Percentiles rank a stretch among this genome's conserved stretches.
phyloP scores from a whole-genome alignment of 306 rosid species.

The Hippophae rhamnoides region DNA sequence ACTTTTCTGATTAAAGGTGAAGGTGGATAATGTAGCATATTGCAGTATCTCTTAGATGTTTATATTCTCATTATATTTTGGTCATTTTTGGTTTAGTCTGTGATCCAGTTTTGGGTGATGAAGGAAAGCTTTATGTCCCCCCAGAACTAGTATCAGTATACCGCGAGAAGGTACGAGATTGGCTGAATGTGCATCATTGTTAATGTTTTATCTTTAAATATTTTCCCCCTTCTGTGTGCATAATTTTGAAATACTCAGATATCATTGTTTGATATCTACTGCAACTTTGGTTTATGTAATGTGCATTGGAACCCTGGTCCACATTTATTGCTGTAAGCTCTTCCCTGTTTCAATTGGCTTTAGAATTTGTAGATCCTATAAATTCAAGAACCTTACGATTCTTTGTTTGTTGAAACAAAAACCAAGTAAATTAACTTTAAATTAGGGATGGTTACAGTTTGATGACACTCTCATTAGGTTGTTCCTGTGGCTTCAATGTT shows the following conservation, averaged over 20 bases:
- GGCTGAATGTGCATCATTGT: background rate
- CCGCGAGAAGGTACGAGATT: conserved; percentile 69
- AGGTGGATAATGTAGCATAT: conserved; percentile 10
- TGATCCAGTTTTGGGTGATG: conserved; percentile 99
- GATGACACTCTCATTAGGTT: conserved; percentile 40
- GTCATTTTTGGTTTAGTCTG: conserved; percentile 46
- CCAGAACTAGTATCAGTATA: conserved; percentile 71
- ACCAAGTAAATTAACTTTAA: background rate
- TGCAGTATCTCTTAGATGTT: background rate
- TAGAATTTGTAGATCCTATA: conserved; percentile 4
- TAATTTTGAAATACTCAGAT: conserved; percentile 12
- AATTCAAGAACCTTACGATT: conserved; percentile 1
- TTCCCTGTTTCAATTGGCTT: background rate
- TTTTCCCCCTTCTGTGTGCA: background rate
- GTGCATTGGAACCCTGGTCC: background rate
- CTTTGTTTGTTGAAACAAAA: conserved; percentile 7
- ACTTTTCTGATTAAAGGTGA: conserved; percentile 4
- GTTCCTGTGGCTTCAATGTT: conserved; percentile 93
- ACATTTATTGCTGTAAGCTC: conserved; percentile 8
- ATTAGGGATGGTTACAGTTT: conserved; percentile 16
- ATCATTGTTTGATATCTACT: conserved; percentile 8
- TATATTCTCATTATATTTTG: conserved; percentile 18
- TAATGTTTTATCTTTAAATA: background rate
- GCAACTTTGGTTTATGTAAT: background rate
- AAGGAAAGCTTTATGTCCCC: conserved; percentile 91